Evolutionary conservation across 2,329 filamentous ascomycete species (phyloP).

Genomic region (Colletotrichum eleusines): DNA sequence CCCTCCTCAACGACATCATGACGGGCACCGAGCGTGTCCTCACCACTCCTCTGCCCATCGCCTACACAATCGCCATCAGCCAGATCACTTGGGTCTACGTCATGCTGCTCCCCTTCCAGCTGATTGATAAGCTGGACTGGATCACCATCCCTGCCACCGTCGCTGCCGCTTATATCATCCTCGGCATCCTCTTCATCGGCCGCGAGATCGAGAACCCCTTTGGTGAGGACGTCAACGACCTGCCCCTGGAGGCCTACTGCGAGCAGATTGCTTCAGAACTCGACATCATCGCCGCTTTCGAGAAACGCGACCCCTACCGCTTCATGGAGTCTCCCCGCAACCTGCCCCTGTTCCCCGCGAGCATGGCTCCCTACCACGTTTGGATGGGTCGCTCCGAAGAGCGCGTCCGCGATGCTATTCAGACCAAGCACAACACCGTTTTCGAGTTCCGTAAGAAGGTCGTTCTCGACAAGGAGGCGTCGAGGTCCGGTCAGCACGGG

Average conservation of each 20-base stretch:
- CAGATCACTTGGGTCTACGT: conserved; percentile 92
- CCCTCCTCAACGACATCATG: conserved; percentile 77
- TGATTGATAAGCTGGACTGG: conserved; percentile 73
- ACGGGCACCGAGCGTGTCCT: conserved; percentile 82
- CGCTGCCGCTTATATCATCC: conserved; percentile 82
- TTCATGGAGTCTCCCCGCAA: conserved; percentile 54
- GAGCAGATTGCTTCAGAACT: conserved; percentile 79
- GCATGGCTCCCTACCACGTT: conserved; percentile 51
- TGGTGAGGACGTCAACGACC: conserved; percentile 84
- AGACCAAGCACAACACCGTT: conserved; percentile 52
- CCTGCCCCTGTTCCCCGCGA: conserved; percentile 69
- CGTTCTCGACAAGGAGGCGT: conserved; percentile 35
- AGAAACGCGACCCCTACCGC: conserved; percentile 49
- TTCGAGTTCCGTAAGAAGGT: conserved; percentile 43
- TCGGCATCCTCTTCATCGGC: conserved; percentile 80
- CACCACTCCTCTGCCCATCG: conserved; percentile 84
- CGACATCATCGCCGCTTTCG: conserved; percentile 71
- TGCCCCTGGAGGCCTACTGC: conserved; percentile 82
- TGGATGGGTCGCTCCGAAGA: conserved; percentile 58
- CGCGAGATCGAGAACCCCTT: conserved; percentile 89
- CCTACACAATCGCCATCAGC: conserved; percentile 85
- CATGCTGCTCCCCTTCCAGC: conserved; percentile 84
- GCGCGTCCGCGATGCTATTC: conserved; percentile 55
- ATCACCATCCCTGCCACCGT: conserved; percentile 83
- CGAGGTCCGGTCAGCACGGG: neutral